A percentile compares a stretch with the other conserved stretches of the same genome.
Evolutionary conservation across 2,329 filamentous ascomycete species (phyloP).

Genomic region (Onygena corvina): DNA sequence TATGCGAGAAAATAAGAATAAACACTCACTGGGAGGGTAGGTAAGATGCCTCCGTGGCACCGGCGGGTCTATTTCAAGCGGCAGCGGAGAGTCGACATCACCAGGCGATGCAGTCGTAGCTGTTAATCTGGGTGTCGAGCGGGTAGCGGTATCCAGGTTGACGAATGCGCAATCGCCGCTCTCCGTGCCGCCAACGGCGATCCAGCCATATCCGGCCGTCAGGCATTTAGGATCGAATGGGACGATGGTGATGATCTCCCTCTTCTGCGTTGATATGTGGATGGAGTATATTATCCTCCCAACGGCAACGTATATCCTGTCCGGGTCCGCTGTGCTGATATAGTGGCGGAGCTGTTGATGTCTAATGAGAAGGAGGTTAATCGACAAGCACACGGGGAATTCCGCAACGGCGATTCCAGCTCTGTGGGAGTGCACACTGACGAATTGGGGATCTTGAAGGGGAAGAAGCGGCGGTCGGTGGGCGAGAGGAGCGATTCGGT

Average conservation of each 20-base stretch:
- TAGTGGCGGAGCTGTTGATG: conserved; percentile 61
- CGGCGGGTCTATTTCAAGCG: conserved; percentile 36
- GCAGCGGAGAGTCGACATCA: conserved; percentile 47
- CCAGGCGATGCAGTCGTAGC: conserved; percentile 15
- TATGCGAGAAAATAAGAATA: background rate
- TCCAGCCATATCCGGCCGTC: conserved; percentile 73
- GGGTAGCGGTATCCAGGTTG: conserved; percentile 27
- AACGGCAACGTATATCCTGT: conserved; percentile 75
- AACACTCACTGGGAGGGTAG: conserved; percentile 18
- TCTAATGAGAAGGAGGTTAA: conserved; percentile 16
- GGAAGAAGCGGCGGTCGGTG: conserved; percentile 54
- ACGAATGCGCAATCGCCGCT: conserved; percentile 78
- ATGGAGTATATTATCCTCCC: conserved; percentile 62
- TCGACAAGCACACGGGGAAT: background rate
- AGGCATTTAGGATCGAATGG: conserved; percentile 70
- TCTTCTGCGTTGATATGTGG: conserved; percentile 56
- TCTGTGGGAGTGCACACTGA: conserved; percentile 32
- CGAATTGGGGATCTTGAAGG: conserved; percentile 53
- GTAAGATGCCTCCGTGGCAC: conserved; percentile 19
- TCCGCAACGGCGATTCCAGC: background rate
- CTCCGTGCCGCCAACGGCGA: conserved; percentile 76
- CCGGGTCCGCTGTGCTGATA: conserved; percentile 65
- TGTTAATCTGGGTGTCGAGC: conserved; percentile 10
- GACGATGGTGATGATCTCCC: conserved; percentile 59
- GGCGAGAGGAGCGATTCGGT: conserved; percentile 54